Percentiles rank a stretch among this genome's conserved stretches.
Evolutionary conservation across 2,329 filamentous ascomycete genomes (phyloP).

Genomic region (Hirsutella thompsonii): DNA sequence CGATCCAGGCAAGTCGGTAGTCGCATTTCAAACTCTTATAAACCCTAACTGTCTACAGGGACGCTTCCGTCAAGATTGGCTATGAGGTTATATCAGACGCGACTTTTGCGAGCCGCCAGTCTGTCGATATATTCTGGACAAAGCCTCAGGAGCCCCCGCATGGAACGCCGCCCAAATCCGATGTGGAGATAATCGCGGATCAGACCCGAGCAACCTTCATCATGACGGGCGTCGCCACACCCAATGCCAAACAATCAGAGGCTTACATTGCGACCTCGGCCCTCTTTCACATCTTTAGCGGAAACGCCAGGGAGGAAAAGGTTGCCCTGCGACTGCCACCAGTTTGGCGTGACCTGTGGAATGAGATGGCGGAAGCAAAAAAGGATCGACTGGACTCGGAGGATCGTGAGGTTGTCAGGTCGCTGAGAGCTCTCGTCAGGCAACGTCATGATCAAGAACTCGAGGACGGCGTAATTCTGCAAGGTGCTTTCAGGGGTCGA

Average conservation of each 20-base stretch:
- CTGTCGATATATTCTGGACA: constrained; percentile 65
- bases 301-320: constrained; percentile 76
- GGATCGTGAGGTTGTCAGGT: constrained; percentile 57
- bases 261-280: constrained; percentile 71
- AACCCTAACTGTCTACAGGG: constrained; percentile 31
- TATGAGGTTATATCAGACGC: constrained; percentile 62
- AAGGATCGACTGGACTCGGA: constrained; percentile 56
- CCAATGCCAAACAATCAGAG: constrained; percentile 71
- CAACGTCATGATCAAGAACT: constrained; percentile 55
- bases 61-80: constrained; percentile 52
- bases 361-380: constrained; percentile 58
- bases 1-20: constrained; percentile 49
- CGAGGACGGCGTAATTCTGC: constrained; percentile 63
- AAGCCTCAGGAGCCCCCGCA: constrained; percentile 49
- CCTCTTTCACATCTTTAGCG: constrained; percentile 68
- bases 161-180: constrained; percentile 15
- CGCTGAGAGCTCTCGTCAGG: constrained; percentile 57
- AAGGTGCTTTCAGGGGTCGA: constrained; percentile 60
- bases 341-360: constrained; percentile 76
- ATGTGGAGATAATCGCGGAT: constrained; percentile 31
- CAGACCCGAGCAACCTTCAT: constrained; percentile 50
- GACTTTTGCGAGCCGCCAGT: constrained; percentile 63
- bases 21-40: constrained; percentile 1
- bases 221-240: constrained; percentile 63
- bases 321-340: constrained; percentile 65